A percentile compares a stretch with the other conserved stretches of the same genome.
Conservation (phyloP, 768 basidiomycete genomes). For the Pleurotus salmoneostramineus region DNA sequence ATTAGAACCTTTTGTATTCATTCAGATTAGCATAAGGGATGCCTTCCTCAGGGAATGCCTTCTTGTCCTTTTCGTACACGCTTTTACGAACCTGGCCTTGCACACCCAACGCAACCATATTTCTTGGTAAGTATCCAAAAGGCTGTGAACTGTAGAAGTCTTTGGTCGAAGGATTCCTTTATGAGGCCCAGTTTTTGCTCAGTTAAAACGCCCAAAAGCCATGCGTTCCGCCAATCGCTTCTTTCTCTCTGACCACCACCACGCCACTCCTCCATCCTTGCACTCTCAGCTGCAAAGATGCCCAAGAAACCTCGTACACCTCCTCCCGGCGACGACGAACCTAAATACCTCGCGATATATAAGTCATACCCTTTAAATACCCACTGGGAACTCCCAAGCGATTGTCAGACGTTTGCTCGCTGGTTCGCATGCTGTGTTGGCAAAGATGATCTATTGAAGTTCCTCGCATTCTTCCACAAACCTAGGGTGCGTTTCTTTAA, state of each 20-base stretch:
- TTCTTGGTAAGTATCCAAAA: no score
- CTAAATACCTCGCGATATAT: conserved; percentile 41
- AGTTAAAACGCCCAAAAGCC: no score
- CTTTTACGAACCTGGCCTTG: no score
- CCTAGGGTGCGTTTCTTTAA: conserved; percentile 32
- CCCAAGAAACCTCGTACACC: conserved; percentile 23
- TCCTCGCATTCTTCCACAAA: conserved; percentile 45
- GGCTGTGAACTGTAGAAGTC: no score
- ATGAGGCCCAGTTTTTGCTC: no score
- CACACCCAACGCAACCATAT: no score
- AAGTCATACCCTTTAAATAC: conserved; percentile 47
- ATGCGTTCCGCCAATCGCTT: conserved; percentile 25
- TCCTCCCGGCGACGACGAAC: conserved; percentile 33
- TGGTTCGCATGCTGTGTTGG: conserved; percentile 48
- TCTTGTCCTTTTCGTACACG: no score
- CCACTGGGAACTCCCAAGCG: conserved; percentile 36
- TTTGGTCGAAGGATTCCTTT: no score
- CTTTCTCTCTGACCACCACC: conserved; percentile 11
- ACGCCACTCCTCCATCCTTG: conserved; percentile 6
- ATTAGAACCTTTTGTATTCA: no score
- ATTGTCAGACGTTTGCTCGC: conserved; percentile 34
- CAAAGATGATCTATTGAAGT: conserved; percentile 28
- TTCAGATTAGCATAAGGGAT: no score
- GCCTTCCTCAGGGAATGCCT: no score
- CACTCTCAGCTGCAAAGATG: conserved; percentile 15